Evolutionary conservation across 768 basidiomycete species (phyloP), one percentile per base, ranked within the genome.

Genomic region (Agaricus bisporus): DNA sequence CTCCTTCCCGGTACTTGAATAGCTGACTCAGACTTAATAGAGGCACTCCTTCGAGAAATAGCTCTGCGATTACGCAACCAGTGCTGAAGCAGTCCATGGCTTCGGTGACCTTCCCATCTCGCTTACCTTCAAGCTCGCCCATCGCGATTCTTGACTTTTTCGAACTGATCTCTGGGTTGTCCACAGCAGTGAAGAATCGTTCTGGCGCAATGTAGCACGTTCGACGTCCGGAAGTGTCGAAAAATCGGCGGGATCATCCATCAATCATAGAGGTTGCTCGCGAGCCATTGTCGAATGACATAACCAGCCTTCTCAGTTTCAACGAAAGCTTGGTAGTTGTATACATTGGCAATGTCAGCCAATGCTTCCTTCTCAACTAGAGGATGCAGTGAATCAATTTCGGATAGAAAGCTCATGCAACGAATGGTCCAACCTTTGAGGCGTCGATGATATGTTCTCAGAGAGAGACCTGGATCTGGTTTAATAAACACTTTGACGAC

Each of bases 141-240:
- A 71, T 67, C 0, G 75, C 71, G 17, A 80, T 63, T 59, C 71
- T 76, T 11, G 75, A 73, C 62, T 90, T 89, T 68, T 81, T 83
- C 25, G 80, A 80, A 48, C 81, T 86, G 49, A 86, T 83, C 38
- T 85, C 84, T 0, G 83, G 83, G 50, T 83, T 86, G 47, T 71
- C 75, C 5, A 73, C 76, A 1, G 87, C 80, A 2, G 87, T 83
- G 67, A 88, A 98, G 72, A 98, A 99, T 9, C 97, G 77, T 61
- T 99, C 97, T 0, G 97, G 97, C 0, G 97, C 97, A 55, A 99
- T 75, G 63, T 98, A 98, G 66, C 97, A 99, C 1, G 91, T 95
- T 10, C 95, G 80, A 6, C 93, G 77, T 1, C 92, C 91, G 11
- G 91, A 93, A 4, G 92, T 93, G 68, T 99, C 97, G 68, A 95